Base-by-base conservation (phyloP, 345 rosid species). In the Reutealis trisperma region DNA sequence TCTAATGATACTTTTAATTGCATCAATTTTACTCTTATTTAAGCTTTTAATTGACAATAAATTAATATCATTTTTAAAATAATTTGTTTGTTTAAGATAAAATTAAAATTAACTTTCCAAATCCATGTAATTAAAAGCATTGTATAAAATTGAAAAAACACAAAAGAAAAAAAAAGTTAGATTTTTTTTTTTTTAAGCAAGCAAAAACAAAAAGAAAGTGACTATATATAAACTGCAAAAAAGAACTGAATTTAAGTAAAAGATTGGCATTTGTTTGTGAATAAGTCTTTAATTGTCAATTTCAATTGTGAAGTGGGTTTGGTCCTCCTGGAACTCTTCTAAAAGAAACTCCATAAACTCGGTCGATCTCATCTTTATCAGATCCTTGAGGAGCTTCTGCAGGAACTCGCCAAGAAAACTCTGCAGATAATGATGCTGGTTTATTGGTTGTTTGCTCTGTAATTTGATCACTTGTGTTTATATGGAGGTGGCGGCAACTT, bases 231-330 rank as follows among this genome's bases (percentile, higher is more conserved):
- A 74, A 44, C 84, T 76, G 86, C 74, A 22, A 44, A 9, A 44
- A 47, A 0, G 14, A 47, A 47, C 2, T 1, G 4, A 47, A 47
- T 8, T 47, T 12, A 54, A 54, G 21, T 6, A 68, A 19, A 59
- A 25, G 14, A 47, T 52, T 52, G 8, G 52, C 30, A 24, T 41
- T n/a, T 44, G 41, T 37, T 37, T 37, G 5, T 37, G 41, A 37
- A 37, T 37, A 37, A 37, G 6, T 6, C 41, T 37, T 37, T 37
- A 47, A 41, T 18, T 74, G 54, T 47, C 11, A 8, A 80, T 1
- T 25, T 86, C 82, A 86, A 70, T 88, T 89, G 78, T 89, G 91
- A 73, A 88, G 90, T 1, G 90, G 93, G 81, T 88, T 88, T 25
- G 93, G 91, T 19, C 93, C 90, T 4, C 72, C 85, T 0, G 91